phyloP scores from a whole-genome alignment of 306 rosid species.

The Hippophae tibetana region DNA sequence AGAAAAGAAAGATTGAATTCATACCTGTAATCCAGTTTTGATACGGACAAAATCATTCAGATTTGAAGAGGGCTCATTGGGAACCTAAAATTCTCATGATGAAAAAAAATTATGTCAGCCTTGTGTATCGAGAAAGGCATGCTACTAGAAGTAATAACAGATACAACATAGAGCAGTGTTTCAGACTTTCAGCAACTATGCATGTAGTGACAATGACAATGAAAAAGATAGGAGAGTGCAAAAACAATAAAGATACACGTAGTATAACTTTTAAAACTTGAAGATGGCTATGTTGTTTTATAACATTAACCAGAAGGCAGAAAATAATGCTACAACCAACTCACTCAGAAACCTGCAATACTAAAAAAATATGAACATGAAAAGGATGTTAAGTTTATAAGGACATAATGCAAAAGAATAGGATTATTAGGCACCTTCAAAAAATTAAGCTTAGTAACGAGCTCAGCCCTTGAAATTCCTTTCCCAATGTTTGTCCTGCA shows the following conservation, averaged over 20 bases:
- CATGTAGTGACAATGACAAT: neutral
- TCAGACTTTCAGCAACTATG: too few species aligned
- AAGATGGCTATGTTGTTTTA: neutral
- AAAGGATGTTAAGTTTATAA: too few species aligned
- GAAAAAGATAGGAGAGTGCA: neutral
- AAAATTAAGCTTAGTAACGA: constrained; percentile 45
- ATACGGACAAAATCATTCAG: constrained; percentile 70
- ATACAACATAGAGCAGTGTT: neutral
- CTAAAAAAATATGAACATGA: too few species aligned
- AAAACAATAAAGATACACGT: constrained; percentile 2
- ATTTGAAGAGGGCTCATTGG: constrained; percentile 52
- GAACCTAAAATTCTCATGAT: constrained; percentile 45
- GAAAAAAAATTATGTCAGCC: neutral
- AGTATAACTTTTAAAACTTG: constrained; percentile 9
- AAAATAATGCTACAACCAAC: constrained; percentile 13
- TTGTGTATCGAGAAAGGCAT: neutral
- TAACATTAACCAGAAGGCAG: constrained; percentile 1
- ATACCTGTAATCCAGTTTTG: constrained; percentile 80
- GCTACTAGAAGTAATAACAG: constrained; percentile 10
- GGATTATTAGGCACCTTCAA: constrained; percentile 43
- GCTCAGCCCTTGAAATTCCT: constrained; percentile 65
- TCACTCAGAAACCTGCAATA: neutral
- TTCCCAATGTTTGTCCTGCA: constrained; percentile 58
- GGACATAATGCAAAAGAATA: neutral
- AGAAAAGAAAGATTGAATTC: constrained; percentile 4